phyloP scores from a whole-genome alignment of 2,329 filamentous ascomycete genomes.

The Colletotrichum abscissum region DNA sequence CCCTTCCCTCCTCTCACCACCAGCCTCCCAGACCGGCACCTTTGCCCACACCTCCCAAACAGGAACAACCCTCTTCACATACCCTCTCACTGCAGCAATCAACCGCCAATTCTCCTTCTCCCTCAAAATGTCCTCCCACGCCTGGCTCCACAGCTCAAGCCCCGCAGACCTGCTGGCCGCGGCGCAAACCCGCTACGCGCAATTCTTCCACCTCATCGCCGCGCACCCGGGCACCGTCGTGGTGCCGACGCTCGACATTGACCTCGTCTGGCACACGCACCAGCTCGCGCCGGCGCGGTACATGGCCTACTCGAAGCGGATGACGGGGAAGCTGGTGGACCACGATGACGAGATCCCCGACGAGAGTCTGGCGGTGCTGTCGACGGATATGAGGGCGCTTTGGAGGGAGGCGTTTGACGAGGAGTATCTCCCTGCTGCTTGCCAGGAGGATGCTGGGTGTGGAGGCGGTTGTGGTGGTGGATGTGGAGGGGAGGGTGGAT shows the following conservation, averaged over 20 bases:
- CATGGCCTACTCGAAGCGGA: conserved; percentile 24
- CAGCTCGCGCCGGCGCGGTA: conserved; percentile 48
- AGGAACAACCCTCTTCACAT: conserved; percentile 26
- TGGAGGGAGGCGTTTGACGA: conserved; percentile 46
- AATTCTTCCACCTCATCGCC: conserved; percentile 49
- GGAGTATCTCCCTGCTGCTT: conserved; percentile 42
- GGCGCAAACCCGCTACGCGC: conserved; percentile 49
- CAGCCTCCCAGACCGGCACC: conserved; percentile 10
- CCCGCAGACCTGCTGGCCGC: conserved; percentile 40
- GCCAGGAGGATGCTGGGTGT: conserved; percentile 13
- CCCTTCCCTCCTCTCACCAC: not conserved
- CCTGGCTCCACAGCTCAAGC: conserved; percentile 52
- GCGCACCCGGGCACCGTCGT: conserved; percentile 42
- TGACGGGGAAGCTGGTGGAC: conserved; percentile 45
- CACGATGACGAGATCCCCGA: conserved; percentile 52
- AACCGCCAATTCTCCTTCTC: conserved; percentile 50
- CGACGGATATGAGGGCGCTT: conserved; percentile 42
- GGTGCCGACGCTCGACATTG: conserved; percentile 55
- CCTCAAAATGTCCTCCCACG: conserved; percentile 51
- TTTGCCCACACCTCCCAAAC: conserved; percentile 33
- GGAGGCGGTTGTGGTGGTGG: conserved; percentile 30
- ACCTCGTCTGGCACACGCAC: conserved; percentile 57
- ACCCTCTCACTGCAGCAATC: conserved; percentile 45
- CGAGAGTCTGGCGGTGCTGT: conserved; percentile 40
- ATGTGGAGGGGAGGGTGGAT: conserved; percentile 23